phyloP scores from a whole-genome alignment of 495 filamentous ascomycete genomes.

The Geoglossum glabrum region DNA sequence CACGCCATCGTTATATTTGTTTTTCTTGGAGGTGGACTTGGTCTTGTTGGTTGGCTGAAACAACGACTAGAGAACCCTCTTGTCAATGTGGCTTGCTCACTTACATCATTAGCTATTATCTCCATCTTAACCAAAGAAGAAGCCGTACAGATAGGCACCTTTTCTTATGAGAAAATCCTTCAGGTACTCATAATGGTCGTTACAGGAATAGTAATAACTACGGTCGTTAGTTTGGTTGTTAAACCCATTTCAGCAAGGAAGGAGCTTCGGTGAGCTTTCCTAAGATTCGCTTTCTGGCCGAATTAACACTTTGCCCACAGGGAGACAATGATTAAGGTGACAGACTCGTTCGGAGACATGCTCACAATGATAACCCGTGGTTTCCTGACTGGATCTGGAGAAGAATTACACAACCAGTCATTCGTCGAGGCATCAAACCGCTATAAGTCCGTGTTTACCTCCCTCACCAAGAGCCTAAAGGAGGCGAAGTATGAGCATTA shows the following conservation, averaged over 20 bases:
- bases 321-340: constrained; percentile 52
- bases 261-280: constrained; percentile 31
- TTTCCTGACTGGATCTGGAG: constrained; percentile 70
- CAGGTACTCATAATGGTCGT: constrained; percentile 83
- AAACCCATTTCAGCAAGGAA: constrained; percentile 65
- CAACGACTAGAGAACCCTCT: constrained; percentile 68
- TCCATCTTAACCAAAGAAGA: constrained; percentile 86
- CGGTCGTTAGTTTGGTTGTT: constrained; percentile 54
- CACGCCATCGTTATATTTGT: constrained; percentile 67
- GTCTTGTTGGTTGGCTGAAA: constrained; percentile 85
- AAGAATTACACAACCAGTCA: constrained; percentile 41
- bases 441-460: constrained; percentile 48
- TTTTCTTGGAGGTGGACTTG: constrained; percentile 76
- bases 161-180: constrained; percentile 62
- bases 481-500: constrained; percentile 89
- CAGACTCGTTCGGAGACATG: constrained; percentile 60
- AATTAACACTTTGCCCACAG: neutral
- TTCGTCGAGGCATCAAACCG: constrained; percentile 45
- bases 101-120: constrained; percentile 81
- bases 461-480: constrained; percentile 57
- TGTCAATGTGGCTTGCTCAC: constrained; percentile 76
- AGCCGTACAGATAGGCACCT: constrained; percentile 55
- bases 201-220: constrained; percentile 61
- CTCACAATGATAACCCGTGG: constrained; percentile 62
- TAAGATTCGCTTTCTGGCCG: neutral